Conservation (phyloP, 1,139 yeast genomes). For the Suhomyces terraborum region DNA sequence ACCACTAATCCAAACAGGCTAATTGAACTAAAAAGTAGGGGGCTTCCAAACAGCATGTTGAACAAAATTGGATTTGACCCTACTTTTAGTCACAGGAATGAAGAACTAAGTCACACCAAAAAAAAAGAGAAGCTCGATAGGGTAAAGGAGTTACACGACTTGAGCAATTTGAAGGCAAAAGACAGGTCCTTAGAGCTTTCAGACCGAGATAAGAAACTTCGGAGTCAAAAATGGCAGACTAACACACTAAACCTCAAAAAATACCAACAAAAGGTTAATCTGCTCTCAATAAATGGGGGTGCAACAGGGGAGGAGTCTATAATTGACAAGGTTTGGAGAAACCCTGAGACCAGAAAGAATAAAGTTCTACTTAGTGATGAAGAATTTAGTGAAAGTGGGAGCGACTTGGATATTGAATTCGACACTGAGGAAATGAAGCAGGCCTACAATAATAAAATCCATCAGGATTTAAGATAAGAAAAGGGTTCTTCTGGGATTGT, state of each 20-base stretch:
- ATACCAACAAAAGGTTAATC: slow-evolving; percentile 20
- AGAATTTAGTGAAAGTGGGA: slow-evolving; percentile 13
- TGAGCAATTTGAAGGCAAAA: slow-evolving; percentile 24
- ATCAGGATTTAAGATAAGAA: background rate
- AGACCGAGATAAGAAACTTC: slow-evolving; percentile 19
- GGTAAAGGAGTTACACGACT: slow-evolving; percentile 27
- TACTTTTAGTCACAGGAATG: slow-evolving; percentile 22
- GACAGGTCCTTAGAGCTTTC: slow-evolving; percentile 25
- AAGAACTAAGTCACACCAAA: slow-evolving; percentile 16
- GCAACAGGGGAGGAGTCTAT: background rate
- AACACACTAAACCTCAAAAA: slow-evolving; percentile 22
- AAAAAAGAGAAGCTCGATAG: slow-evolving; percentile 19
- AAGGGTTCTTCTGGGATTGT: background rate
- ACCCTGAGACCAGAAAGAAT: slow-evolving; percentile 9
- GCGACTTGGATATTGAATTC: slow-evolving; percentile 26
- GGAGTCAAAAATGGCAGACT: slow-evolving; percentile 25
- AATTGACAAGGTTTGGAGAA: slow-evolving; percentile 6
- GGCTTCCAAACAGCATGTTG: slow-evolving; percentile 41
- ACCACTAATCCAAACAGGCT: slow-evolving; percentile 25
- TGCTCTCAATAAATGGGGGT: slow-evolving; percentile 13
- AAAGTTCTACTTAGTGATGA: slow-evolving; percentile 15
- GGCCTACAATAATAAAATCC: slow-evolving; percentile 15
- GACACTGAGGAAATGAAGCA: slow-evolving; percentile 21
- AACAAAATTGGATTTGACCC: slow-evolving; percentile 56
- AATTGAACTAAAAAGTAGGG: slow-evolving; percentile 18